Conservation (phyloP, 345 rosid genomes). For the Raphanus sativus region DNA sequence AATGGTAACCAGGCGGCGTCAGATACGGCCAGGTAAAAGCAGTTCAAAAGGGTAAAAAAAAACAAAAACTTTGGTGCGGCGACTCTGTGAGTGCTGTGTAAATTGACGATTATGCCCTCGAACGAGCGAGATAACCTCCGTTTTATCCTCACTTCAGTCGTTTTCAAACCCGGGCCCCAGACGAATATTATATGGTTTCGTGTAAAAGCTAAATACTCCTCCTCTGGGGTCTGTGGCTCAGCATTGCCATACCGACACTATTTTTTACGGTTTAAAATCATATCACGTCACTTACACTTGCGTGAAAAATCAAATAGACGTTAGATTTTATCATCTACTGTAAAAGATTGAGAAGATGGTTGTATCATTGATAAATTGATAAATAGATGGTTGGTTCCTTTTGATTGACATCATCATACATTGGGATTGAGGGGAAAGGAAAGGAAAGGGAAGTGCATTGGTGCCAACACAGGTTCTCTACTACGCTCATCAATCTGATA, state of each 20-base stretch:
- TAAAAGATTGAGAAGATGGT: background rate
- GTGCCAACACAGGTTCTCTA: background rate
- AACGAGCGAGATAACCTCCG: background rate
- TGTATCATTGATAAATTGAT: background rate
- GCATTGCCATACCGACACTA: conserved; percentile 8
- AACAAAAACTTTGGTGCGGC: background rate
- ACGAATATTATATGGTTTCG: background rate
- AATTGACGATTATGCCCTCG: conserved; percentile 22
- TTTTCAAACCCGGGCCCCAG: conserved; percentile 4
- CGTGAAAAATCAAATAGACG: background rate
- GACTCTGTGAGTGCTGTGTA: background rate
- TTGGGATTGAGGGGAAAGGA: background rate
- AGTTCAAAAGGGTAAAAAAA: conserved; percentile 34
- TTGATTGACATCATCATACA: background rate
- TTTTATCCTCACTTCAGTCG: conserved; percentile 14
- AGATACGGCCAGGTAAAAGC: conserved; percentile 1
- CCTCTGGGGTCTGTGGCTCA: conserved; percentile 23
- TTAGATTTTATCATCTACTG: background rate
- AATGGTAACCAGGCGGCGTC: conserved; percentile 21
- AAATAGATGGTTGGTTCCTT: conserved; percentile 6
- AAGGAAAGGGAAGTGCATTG: background rate
- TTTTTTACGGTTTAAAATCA: background rate
- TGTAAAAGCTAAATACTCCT: conserved; percentile 9
- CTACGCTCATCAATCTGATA: too few relatives aligned
- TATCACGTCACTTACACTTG: background rate